These are phyloP conservation scores for Centrapalus pauciflorus DNA, from an alignment of 129 eudicot genomes.

Conservation along the genomic window DNA sequence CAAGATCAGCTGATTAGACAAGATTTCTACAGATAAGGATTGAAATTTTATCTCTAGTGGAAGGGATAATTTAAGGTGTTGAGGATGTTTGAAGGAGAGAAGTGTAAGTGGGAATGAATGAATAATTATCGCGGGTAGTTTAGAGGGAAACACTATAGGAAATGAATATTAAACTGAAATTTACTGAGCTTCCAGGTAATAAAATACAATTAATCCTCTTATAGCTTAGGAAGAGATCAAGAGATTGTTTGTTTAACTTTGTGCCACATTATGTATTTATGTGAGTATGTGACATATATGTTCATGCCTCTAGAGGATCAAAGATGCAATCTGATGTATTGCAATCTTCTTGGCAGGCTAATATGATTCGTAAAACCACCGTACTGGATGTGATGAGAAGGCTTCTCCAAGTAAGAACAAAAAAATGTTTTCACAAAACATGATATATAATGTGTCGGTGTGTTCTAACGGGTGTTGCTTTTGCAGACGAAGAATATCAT, in stretches of 20 bases:
- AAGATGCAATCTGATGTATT: neutral
- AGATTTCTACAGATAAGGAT: neutral
- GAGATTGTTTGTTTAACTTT: neutral
- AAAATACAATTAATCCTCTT: neutral
- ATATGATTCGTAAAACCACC: constrained; percentile 95
- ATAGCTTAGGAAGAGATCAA: neutral
- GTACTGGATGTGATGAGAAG: constrained; percentile 99
- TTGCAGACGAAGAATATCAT: constrained; percentile 94
- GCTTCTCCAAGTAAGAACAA: constrained; percentile 85
- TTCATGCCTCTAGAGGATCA: neutral
- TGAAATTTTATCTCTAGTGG: neutral
- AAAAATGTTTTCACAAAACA: constrained; percentile 3
- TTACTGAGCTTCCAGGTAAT: neutral
- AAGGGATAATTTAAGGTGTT: neutral
- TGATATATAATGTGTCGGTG: neutral
- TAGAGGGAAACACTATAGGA: neutral
- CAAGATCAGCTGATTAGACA: neutral
- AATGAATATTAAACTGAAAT: neutral
- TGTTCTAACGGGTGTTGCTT: constrained; percentile 28
- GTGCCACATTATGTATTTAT: neutral
- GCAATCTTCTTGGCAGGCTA: constrained; percentile 60
- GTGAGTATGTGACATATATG: neutral
- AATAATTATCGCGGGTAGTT: neutral
- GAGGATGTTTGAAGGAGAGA: too few relatives aligned
- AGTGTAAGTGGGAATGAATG: neutral